A percentile compares a stretch with the other conserved stretches of the same genome.
phyloP scores from a whole-genome alignment of 495 filamentous ascomycete species.

The Annulohypoxylon bovei region DNA sequence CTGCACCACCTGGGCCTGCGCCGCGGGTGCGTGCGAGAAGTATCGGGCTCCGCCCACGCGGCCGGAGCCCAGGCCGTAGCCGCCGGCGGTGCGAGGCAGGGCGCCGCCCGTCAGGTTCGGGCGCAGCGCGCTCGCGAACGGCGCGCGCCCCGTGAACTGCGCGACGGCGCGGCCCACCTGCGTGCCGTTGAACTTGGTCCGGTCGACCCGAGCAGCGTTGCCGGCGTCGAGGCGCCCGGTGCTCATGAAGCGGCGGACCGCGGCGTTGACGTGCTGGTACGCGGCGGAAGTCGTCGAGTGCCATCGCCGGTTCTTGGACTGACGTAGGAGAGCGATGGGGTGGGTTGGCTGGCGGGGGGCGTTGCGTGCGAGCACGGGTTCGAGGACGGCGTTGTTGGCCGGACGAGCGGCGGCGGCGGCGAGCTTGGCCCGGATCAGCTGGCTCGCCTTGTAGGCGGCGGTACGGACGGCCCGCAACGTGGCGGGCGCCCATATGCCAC shows the following conservation, averaged over 20 bases:
- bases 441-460: conserved; percentile 71
- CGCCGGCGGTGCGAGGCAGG: conserved; percentile 83
- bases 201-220: conserved; percentile 65
- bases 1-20: conserved; percentile 88
- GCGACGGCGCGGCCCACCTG: conserved; percentile 71
- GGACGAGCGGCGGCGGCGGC: conserved; percentile 63
- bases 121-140: conserved; percentile 89
- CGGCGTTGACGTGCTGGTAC: conserved; percentile 64
- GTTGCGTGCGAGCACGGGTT: conserved; percentile 61
- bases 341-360: conserved; percentile 74
- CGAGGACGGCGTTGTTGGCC: conserved; percentile 53
- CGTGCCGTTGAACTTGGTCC: conserved; percentile 72
- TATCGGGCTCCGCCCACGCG: conserved; percentile 78
- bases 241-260: conserved; percentile 69
- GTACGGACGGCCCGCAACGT: conserved; percentile 74
- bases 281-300: conserved; percentile 68
- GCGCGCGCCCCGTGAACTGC: conserved; percentile 75
- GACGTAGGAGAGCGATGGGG: conserved; percentile 74
- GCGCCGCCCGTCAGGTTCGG: conserved; percentile 93
- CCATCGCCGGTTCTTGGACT: conserved; percentile 74
- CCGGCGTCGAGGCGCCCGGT: conserved; percentile 57
- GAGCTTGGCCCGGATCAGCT: conserved; percentile 70
- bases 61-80: conserved; percentile 77
- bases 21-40: conserved; percentile 88
- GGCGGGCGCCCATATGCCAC: conserved; percentile 76